A percentile compares a stretch with the other conserved stretches of the same genome.
These are phyloP conservation scores for Acacia crassicarpa DNA, from an alignment of 306 rosid species.

Conservation along the genomic window DNA sequence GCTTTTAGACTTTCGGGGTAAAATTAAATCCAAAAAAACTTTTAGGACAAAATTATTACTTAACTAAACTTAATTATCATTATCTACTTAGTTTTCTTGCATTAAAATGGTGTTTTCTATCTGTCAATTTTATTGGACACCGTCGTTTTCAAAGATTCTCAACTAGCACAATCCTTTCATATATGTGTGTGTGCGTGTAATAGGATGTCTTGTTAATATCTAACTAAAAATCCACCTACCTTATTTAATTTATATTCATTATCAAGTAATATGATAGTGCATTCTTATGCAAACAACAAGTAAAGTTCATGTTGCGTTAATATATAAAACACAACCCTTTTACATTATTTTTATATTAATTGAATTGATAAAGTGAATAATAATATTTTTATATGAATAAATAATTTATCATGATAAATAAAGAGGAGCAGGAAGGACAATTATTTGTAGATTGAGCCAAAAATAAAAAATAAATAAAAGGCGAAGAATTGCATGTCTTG, in stretches of 20 bases:
- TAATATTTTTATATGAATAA: too few species aligned
- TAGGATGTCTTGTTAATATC: neutral
- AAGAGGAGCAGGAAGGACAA: neutral
- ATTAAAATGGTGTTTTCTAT: neutral
- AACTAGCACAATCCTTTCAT: neutral
- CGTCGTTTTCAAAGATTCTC: neutral
- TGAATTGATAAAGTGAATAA: neutral
- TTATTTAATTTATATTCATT: neutral
- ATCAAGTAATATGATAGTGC: neutral
- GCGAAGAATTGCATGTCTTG: neutral
- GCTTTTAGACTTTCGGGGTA: too few species aligned
- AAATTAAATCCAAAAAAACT: too few species aligned
- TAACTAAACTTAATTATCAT: too few species aligned
- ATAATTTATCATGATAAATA: neutral
- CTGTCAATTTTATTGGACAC: neutral
- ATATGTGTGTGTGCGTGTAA: neutral
- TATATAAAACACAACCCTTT: neutral
- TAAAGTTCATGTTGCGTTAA: neutral
- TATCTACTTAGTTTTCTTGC: neutral
- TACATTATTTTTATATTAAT: neutral
- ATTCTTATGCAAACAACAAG: neutral
- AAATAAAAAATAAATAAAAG: too few species aligned
- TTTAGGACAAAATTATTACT: too few species aligned
- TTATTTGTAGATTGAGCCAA: too few species aligned
- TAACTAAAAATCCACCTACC: neutral